Evolutionary conservation across 352 stramenopile genomes (phyloP), one percentile per base, ranked within the genome.

Genomic region (Aphanomyces euteiches): DNA sequence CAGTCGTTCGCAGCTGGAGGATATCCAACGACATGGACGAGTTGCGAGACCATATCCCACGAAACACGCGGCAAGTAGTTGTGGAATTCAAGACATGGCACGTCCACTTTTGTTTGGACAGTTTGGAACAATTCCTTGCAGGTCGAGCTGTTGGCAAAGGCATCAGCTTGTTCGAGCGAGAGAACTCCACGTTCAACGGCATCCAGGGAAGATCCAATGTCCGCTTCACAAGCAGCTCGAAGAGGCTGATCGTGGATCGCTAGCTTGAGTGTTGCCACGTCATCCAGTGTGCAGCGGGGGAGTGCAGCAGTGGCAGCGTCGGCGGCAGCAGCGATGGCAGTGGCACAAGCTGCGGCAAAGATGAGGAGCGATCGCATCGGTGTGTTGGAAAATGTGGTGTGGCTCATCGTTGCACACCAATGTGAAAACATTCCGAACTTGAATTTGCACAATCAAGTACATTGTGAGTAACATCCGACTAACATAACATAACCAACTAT

Each of bases 11-110:
- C 19, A 7, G 53, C 64, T 8, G 19, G 53, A 19, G 64, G 64
- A 34, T 53, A 70, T 7, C 17, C 39, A 4, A 39, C 34, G 21
- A 70, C 13, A 3, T 70, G n/a, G 28, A 70, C 36, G 40, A 61
- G n/a, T 13, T 12, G n/a, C 21, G 64, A 43, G 15, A 64, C 64
- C 64, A 70, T 70, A 5, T 19, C 10, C 64, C 64, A 70, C 2
- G 64, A 56, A 10, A 70, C 53, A 4, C 48, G 8, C 15, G 37
- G 34, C 7, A 41, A n/a, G 17, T 45, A 70, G 19, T 41, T 5
- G 34, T 41, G 54, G 6, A 70, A 41, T 53, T 70, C 64, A 21
- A 61, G 17, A 50, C 64, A 70, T 4, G 36, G 36, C 17, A 36
- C 37, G 4, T 47, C 47, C 2, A 39, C 64, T 5, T 6, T 61